A percentile compares a stretch with the other conserved stretches of the same genome.
phyloP scores from a whole-genome alignment of 2,329 filamentous ascomycete genomes.

The Colletotrichum shisoi region DNA sequence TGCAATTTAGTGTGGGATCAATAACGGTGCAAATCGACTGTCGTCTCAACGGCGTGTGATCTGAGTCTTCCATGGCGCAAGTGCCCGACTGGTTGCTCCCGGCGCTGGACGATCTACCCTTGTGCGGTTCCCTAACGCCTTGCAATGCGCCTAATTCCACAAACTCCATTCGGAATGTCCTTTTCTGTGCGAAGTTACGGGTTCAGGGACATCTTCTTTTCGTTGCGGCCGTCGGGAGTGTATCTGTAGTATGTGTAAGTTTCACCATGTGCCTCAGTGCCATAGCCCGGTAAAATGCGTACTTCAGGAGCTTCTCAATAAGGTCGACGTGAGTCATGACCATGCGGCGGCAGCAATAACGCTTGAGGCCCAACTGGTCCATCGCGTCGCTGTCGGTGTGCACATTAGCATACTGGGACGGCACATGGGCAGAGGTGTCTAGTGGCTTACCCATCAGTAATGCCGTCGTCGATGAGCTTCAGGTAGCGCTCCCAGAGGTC shows the following conservation, averaged over 20 bases:
- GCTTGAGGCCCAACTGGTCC: conserved; percentile 89
- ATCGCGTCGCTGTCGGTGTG: conserved; percentile 80
- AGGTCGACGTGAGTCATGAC: conserved; percentile 99
- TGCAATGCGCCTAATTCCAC: conserved; percentile 40
- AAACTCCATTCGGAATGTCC: conserved; percentile 38
- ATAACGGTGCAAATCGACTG: background rate
- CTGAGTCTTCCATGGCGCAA: background rate
- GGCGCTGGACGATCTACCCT: background rate
- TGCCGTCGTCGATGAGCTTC: conserved; percentile 80
- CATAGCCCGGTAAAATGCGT: conserved; percentile 47
- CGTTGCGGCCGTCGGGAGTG: conserved; percentile 68
- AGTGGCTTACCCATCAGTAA: conserved; percentile 73
- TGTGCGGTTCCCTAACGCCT: conserved; percentile 38
- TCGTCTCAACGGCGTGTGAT: background rate
- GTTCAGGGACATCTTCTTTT: conserved; percentile 63
- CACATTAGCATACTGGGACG: background rate
- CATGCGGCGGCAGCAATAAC: conserved; percentile 99
- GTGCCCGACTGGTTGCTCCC: background rate
- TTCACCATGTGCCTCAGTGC: conserved; percentile 36
- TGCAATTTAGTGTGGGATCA: background rate
- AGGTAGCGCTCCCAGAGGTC: conserved; percentile 98
- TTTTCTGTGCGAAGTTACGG: conserved; percentile 39
- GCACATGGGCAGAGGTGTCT: conserved; percentile 4
- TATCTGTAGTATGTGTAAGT: conserved; percentile 55
- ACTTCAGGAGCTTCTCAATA: conserved; percentile 98